Evolutionary conservation across 2,329 filamentous ascomycete genomes (phyloP), one percentile per base, ranked within the genome.

Genomic region (Diaporthe aspalathi): DNA sequence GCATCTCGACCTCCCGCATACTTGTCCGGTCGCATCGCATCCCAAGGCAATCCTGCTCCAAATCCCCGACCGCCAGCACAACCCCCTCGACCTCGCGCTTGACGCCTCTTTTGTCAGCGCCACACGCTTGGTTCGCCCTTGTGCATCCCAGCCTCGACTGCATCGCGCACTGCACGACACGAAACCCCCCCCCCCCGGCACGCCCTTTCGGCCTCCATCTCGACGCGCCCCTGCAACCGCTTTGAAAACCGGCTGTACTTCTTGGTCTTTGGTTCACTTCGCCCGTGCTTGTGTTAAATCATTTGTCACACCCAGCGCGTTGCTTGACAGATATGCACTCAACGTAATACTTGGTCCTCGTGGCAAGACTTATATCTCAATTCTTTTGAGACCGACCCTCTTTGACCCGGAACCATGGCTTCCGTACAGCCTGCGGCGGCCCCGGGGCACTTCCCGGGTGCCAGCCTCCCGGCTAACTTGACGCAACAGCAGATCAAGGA

Each of bases 401-500:
- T 50, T 27, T 47, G 40, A 65, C 40, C 35, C 53, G 76, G 79
- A 82, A 87, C 72, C 78, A 97, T 97, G 94, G 91, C 94, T 81
- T 95, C 93, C 74, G 90, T 94, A 78, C 93, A 96, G 84, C 47
- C 67, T 68, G 84, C 90, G 78, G 87, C 90, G 75, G 89, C 91
- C 74, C 88, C 89, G 77, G 88, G 92, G 82, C 89, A 92, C 81
- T 88, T 91, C 80, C 88, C 89, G 74, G 89, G 88, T 76, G 86
- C 84, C 72, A 71, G 69, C 65, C 85, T 94, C 80, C 87, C 91
- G 69, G 84, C 87, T 45, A 91, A 91, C 80, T 86, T 94, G 78
- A 95, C 90, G 70, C 92, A 92, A 78, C 91, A 94, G 78, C 90
- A 94, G 80, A 88, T 94, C 52, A 92, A 95, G 81, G 92, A 94